Percentiles rank a stretch among this genome's conserved stretches.
These are phyloP conservation scores for Mrakia hoshinonis DNA, from an alignment of 768 basidiomycete species.

Conservation along the genomic window DNA sequence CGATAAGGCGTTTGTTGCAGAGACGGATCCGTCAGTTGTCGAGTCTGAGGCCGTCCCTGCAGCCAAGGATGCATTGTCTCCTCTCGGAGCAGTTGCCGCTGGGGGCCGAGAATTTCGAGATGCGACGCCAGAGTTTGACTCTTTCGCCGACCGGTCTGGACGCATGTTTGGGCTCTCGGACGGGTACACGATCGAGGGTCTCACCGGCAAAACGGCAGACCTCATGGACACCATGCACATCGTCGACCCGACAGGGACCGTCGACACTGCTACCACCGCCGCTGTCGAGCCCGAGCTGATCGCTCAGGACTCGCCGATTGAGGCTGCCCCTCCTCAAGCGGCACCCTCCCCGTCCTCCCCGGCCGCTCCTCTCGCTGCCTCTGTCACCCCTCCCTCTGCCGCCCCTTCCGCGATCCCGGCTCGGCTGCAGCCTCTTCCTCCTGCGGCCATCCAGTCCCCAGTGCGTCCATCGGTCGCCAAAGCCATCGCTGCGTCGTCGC, in stretches of 20 bases:
- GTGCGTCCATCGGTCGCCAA: slow-evolving; percentile 12
- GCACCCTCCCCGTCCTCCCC: neutral
- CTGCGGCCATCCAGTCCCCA: neutral
- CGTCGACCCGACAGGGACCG: slow-evolving; percentile 21
- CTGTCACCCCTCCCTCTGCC: neutral
- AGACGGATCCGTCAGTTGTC: neutral
- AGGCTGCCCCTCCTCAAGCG: neutral
- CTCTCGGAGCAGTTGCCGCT: neutral
- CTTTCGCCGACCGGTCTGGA: slow-evolving; percentile 31
- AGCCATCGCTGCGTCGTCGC: neutral
- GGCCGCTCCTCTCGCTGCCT: neutral
- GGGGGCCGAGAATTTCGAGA: neutral
- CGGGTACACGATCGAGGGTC: slow-evolving; percentile 39
- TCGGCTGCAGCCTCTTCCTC: slow-evolving; percentile 12
- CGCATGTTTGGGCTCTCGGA: slow-evolving; percentile 37
- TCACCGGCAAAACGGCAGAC: slow-evolving; percentile 34
- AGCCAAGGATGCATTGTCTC: neutral
- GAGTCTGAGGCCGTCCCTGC: neutral
- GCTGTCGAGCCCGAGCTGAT: neutral
- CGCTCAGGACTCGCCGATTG: neutral
- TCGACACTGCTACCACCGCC: neutral
- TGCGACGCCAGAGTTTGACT: slow-evolving; percentile 5
- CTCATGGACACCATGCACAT: slow-evolving; percentile 31
- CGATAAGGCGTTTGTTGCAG: slow-evolving; percentile 9
- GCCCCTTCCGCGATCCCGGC: neutral